These are phyloP conservation scores for Sarocladiaceae sp. DNA, from an alignment of 2,329 filamentous ascomycete species.

Conservation along the genomic window DNA sequence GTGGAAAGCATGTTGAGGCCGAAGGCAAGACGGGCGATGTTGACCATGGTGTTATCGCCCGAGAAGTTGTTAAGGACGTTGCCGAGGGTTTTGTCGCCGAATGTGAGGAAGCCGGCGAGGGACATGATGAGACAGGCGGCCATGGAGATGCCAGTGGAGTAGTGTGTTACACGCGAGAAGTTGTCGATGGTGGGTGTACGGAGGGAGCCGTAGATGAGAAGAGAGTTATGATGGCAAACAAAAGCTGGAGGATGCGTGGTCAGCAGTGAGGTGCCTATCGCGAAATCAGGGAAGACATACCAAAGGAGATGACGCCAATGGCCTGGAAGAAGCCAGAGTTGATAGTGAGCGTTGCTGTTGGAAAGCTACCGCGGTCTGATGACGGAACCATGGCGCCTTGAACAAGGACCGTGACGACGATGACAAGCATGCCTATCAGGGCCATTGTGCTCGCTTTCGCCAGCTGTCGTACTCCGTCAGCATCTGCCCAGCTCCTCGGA, in stretches of 20 bases:
- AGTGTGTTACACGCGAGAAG: slow-evolving; percentile 89
- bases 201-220: slow-evolving; percentile 94
- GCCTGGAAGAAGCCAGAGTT: slow-evolving; percentile 90
- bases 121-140: slow-evolving; percentile 87
- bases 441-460: slow-evolving; percentile 94
- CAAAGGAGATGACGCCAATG: slow-evolving; percentile 96
- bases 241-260: slow-evolving; percentile 41
- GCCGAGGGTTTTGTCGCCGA: slow-evolving; percentile 84
- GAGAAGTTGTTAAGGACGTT: slow-evolving; percentile 99
- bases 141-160: slow-evolving; percentile 84
- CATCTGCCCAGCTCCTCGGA: neutral
- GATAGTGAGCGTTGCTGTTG: slow-evolving; percentile 64
- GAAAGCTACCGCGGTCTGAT: slow-evolving; percentile 66
- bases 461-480: slow-evolving; percentile 47
- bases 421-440: slow-evolving; percentile 86
- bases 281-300: slow-evolving; percentile 38
- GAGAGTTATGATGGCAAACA: slow-evolving; percentile 84
- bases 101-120: slow-evolving; percentile 82
- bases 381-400: slow-evolving; percentile 71
- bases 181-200: slow-evolving; percentile 92
- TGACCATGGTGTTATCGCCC: slow-evolving; percentile 83
- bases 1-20: slow-evolving; percentile 99
- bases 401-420: slow-evolving; percentile 79
- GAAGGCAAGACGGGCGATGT: slow-evolving; percentile 89
- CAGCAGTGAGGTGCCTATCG: neutral